Base-by-base conservation (phyloP, 352 stramenopile genomes). In the Pythium folliculosum region DNA sequence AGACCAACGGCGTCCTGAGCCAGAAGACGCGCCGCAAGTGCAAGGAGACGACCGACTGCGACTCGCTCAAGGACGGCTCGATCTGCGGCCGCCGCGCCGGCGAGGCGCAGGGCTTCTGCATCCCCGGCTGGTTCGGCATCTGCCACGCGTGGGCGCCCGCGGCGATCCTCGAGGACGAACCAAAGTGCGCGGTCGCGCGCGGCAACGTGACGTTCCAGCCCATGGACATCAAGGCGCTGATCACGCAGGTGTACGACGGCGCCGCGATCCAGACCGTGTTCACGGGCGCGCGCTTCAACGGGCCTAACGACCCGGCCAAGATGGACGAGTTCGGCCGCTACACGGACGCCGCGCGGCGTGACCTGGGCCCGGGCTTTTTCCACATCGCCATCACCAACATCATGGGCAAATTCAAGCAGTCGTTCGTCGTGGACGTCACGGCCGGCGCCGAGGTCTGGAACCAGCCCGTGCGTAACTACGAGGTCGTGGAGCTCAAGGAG, bases 391-490 rank as follows among this genome's bases (percentile, higher is more conserved):
- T 61, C 37, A 62, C 77, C 35, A 90, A 88, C 70, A 50, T 88
- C 38, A 70, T 90, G 17, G 78, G 75, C 5, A 74, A 65, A 6
- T 71, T 82, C 16, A 73, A 76, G 9, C 3, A 58, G 8, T 60
- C 70, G 1, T 85, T 86, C 49, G 43, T 90, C 0, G 64, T 76
- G 10, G 81, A 90, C 38, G 70, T 82, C 5, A 59, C 60, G 6
- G 70, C 70, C 13, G 71, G 69, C n/a, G 40, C 55, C 0, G 49
- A 80, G 54, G 80, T 89, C 13, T 89, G 80, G 78, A 89, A 90
- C 71, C 77, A 87, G 58, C 80, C 80, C 10, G 69, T 89, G 50
- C 73, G 75, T 30, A 70, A 74, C 38, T 84, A 82, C 61, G 59
- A 78, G 40, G 57, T 84, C 25, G 22, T 63, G 19, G 64, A 78